Conservation (phyloP, 2,329 filamentous ascomycete species). For the Aspergillus sp. region DNA sequence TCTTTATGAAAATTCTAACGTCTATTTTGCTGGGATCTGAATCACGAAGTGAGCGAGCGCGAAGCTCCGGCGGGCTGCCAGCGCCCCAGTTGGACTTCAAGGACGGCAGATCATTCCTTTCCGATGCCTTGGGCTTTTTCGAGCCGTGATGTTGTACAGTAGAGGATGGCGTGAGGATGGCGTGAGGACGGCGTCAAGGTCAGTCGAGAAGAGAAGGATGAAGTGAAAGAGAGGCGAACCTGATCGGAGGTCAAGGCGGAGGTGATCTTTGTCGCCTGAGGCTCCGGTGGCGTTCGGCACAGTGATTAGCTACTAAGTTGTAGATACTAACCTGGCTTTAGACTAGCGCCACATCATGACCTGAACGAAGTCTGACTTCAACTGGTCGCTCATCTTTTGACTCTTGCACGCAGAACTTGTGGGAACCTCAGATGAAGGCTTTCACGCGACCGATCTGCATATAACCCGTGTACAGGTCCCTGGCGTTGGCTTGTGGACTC, state of each 20-base stretch:
- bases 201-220: background rate
- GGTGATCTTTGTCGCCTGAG: slow-evolving; percentile 28
- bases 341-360: slow-evolving; percentile 2
- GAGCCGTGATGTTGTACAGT: background rate
- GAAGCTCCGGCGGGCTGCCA: slow-evolving; percentile 25
- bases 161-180: background rate
- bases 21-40: slow-evolving; percentile 21
- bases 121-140: background rate
- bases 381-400: background rate
- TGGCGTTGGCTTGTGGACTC: too few species aligned
- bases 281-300: slow-evolving; percentile 20
- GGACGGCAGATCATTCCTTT: slow-evolving; percentile 11
- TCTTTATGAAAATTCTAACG: slow-evolving; percentile 19
- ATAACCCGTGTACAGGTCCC: background rate
- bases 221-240: slow-evolving; percentile 1
- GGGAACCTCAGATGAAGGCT: background rate
- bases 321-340: background rate
- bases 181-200: background rate
- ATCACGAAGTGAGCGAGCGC: slow-evolving; percentile 14
- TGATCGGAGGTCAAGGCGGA: slow-evolving; percentile 5
- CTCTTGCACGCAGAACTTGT: background rate
- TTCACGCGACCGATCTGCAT: background rate
- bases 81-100: slow-evolving; percentile 26
- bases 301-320: background rate
- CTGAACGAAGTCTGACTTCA: background rate